Evolutionary conservation across 164 flowering plant genomes (phyloP).

Genomic region (Kalanchoe fedtschenkoi): DNA sequence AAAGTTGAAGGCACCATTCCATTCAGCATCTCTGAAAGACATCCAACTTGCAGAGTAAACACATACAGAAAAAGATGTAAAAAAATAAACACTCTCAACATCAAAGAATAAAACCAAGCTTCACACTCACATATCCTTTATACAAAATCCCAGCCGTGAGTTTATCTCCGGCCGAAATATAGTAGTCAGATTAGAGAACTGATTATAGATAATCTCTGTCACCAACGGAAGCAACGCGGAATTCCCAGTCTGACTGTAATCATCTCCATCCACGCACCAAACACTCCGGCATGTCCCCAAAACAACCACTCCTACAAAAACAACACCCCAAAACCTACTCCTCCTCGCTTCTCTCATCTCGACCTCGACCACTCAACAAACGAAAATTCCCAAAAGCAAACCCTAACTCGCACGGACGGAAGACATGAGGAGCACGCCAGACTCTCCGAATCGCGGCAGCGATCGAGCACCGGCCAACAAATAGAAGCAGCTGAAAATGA

Average conservation of each 20-base stretch:
- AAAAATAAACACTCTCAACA: not conserved
- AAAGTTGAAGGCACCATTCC: slow-evolving; percentile 71
- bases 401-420: not conserved
- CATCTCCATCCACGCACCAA: slow-evolving; percentile 22
- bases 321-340: slow-evolving; percentile 10
- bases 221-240: slow-evolving; percentile 24
- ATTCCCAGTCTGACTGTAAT: slow-evolving; percentile 20
- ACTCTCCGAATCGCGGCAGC: slow-evolving; percentile 1
- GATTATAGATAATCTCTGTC: slow-evolving; percentile 25
- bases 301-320: slow-evolving; percentile 11
- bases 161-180: slow-evolving; percentile 24
- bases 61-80: not conserved
- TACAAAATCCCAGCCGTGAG: slow-evolving; percentile 37
- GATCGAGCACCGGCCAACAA: not conserved
- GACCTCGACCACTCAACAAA: no score
- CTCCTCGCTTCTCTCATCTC: slow-evolving; percentile 17
- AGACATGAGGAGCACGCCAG: not conserved
- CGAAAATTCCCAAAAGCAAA: slow-evolving; percentile 1
- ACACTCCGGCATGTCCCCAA: slow-evolving; percentile 10
- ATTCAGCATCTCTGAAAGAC: slow-evolving; percentile 49
- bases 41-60: not conserved
- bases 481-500: not conserved
- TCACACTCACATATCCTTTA: slow-evolving; percentile 42
- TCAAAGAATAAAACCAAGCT: not conserved
- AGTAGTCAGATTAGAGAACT: slow-evolving; percentile 33